Evolutionary conservation across 225 moss, liverwort and hornwort species (phyloP), one percentile per base, ranked within the genome.

Genomic region (Bryoerythrophyllum caledonicum): DNA sequence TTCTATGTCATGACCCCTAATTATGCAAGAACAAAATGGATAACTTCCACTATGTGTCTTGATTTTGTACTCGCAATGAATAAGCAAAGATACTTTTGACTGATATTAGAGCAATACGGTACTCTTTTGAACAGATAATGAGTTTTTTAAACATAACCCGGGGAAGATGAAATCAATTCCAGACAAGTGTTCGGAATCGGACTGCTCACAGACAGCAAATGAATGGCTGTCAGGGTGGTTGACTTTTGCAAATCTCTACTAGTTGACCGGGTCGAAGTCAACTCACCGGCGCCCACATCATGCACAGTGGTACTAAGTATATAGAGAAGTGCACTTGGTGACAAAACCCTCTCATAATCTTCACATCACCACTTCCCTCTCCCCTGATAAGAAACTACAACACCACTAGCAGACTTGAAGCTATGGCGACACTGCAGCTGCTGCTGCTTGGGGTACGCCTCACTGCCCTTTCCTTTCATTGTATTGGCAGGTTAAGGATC

Each of bases 351-450:
- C 24, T 24, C 43, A 43, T 19, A 4, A 46, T 46, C 13, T 46
- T 46, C 28, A 4, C 19, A 59, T 41, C 71, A 11, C 21, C 24
- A 34, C 32, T 21, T 0, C 49, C 23, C 48, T 61, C 28, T 4
- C 48, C 38, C 1, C 48, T 19, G 27, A 30, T 23, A 24, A 8
- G n/a, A 30, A 46, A 10, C 13, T 10, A 43, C 43, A 44, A 44
- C 4, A 49, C 23, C 27, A 41, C 23, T 60, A 8, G 32, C 5
- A 32, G 48, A 61, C 17, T 60, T 43, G 59, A 32, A 76, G 58
- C 58, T 57, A 68, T 76, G 83, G 69, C 32, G 27, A 75, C 56
- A 43, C 32, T 76, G 63, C 68, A 51, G n/a, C 38, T 76, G 59
- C 1, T 76, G 64, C 59, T 80, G 2, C 80, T 80, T 44, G 59